These are phyloP conservation scores for Monilinia laxa DNA, from an alignment of 2,329 filamentous ascomycete species.

Conservation along the genomic window DNA sequence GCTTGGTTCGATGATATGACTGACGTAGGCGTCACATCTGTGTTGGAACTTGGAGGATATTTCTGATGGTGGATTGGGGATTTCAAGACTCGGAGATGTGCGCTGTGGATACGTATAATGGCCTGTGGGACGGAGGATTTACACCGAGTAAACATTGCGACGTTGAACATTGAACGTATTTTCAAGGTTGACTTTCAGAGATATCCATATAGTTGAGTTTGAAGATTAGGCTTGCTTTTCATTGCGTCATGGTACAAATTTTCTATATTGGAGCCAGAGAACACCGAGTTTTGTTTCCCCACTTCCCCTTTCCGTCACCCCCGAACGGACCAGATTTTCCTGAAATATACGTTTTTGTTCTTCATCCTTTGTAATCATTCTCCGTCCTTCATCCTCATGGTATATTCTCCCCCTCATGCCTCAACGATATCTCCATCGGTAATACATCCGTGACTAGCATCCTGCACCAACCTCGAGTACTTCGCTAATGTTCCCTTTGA, in stretches of 20 bases:
- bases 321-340: not conserved
- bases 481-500: slow-evolving; percentile 59
- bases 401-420: not conserved
- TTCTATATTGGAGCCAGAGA: not conserved
- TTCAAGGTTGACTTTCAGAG: not conserved
- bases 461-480: slow-evolving; percentile 54
- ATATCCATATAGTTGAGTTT: not conserved
- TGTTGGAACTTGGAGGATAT: no score
- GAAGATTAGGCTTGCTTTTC: not conserved
- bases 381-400: no score
- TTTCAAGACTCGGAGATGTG: no score
- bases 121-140: no score
- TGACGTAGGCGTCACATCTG: no score
- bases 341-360: not conserved
- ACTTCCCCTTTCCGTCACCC: not conserved
- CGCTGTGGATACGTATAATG: no score
- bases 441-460: slow-evolving; percentile 59
- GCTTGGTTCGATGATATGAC: no score
- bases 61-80: no score
- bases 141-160: no score
- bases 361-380: not conserved
- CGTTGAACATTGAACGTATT: no score
- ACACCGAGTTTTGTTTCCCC: not conserved
- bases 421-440: slow-evolving; percentile 47
- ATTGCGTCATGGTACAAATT: not conserved